Base-by-base conservation (phyloP, 2,329 filamentous ascomycete genomes). In the Scedosporium minutisporum region DNA sequence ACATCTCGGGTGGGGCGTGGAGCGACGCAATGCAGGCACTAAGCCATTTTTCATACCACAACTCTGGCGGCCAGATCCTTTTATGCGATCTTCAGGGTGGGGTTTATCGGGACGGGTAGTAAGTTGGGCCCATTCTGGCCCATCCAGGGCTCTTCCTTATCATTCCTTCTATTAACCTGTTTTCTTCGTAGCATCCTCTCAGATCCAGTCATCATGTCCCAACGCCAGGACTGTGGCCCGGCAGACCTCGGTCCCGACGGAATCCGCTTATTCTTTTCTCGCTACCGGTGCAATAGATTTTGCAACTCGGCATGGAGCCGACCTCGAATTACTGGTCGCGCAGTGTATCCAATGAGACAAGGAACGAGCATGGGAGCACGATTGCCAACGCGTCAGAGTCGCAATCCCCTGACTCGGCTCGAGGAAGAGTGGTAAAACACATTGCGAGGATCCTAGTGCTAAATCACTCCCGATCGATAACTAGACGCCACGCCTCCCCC, bases 71-170 rank as follows among this genome's bases (percentile, higher is more conserved):
- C 4, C 66, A 71, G 41, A 68, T 71, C 62, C 69, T 78, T 4
- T 67, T 78, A 1, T 78, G 74, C 65, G 76, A 78, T 64, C 69
- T 78, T 2, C 75, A 78, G 64, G 77, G 77, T 29, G 76, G 76
- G 51, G 65, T 73, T 29, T 77, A 78, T 67, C 67, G 66, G 51
- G 42, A 68, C 10, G 69, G 71, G 57, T 66, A 72, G 53, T 57
- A 27, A 23, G 23, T 57, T 27, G 23, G 27, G 23, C 23, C 2
- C 16, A 6, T 18, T 23, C 46, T 23, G 12, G 33, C 16, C 46
- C 14, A 51, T 21, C 6, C 21, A 5, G 16, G 16, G 7, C 46
- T 23, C 10, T 9, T 7, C 46, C 46, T 18, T 51, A 51, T 29
- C 53, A 3, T 16, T 57, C 23, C 16, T 12, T 57, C 21, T 27